Evolutionary conservation across 208 protist genomes (phyloP).

Genomic region (Trypanosoma scelopori): DNA sequence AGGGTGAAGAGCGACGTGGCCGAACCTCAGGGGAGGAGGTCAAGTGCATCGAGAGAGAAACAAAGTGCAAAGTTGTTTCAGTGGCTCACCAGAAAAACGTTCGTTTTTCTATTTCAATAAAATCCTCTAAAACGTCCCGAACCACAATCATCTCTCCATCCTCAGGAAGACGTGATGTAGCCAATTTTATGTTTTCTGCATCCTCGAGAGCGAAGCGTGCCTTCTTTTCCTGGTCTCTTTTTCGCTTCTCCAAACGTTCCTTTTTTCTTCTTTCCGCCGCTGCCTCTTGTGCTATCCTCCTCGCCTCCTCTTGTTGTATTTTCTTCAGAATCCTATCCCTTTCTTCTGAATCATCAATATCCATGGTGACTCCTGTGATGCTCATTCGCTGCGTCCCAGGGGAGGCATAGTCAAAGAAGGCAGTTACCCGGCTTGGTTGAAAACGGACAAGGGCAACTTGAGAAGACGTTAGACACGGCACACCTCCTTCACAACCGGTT

Average conservation of each 20-base stretch:
- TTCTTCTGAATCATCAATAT: conserved; percentile 63
- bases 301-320: conserved; percentile 38
- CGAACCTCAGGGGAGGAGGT: neutral
- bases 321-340: conserved; percentile 33
- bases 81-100: conserved; percentile 48
- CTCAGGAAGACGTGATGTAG: conserved; percentile 29
- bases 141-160: conserved; percentile 83
- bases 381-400: conserved; percentile 14
- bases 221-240: conserved; percentile 44
- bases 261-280: conserved; percentile 36
- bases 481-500: conserved; percentile 14
- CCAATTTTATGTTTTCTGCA: conserved; percentile 39
- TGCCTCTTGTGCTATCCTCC: conserved; percentile 37
- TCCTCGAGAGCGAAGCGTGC: conserved; percentile 45
- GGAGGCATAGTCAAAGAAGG: conserved; percentile 31
- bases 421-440: conserved; percentile 10
- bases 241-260: conserved; percentile 35
- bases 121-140: conserved; percentile 47
- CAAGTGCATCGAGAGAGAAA: conserved; percentile 5
- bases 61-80: neutral
- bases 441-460: conserved; percentile 22
- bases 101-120: conserved; percentile 67
- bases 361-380: conserved; percentile 18
- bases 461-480: conserved; percentile 25
- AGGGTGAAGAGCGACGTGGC: no score